A percentile compares a stretch with the other conserved stretches of the same genome.
These are phyloP conservation scores for Oropetium thomaeum DNA, from an alignment of 176 grass and related monocot genomes.

Conservation along the genomic window DNA sequence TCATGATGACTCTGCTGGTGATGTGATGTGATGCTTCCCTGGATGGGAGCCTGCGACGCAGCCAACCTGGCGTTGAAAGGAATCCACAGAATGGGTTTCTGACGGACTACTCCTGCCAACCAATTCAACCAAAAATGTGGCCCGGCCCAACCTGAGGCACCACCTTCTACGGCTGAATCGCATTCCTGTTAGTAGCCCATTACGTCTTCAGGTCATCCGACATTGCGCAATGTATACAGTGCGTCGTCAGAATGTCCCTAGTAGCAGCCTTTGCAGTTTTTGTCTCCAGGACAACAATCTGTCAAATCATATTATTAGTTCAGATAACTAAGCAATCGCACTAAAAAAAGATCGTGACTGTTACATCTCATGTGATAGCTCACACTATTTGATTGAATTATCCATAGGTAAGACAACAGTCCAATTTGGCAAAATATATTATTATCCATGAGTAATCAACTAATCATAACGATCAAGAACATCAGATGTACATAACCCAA, in stretches of 20 bases:
- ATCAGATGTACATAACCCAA: too few species aligned
- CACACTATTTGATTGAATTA: background rate
- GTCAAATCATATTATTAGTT: constrained; percentile 35
- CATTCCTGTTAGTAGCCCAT: background rate
- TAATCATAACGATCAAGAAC: background rate
- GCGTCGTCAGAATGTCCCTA: constrained; percentile 69
- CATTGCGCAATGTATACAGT: constrained; percentile 91
- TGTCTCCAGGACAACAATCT: constrained; percentile 91
- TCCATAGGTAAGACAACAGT: background rate
- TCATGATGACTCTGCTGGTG: constrained; percentile 14
- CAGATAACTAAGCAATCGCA: background rate
- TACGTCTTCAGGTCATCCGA: constrained; percentile 85
- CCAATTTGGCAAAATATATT: background rate
- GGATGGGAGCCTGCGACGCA: background rate
- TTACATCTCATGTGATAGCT: background rate
- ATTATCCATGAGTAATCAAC: background rate
- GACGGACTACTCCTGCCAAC: background rate
- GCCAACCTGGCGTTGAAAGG: background rate
- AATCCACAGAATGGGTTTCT: background rate
- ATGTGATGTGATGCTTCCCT: background rate
- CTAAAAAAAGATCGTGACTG: background rate
- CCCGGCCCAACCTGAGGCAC: background rate
- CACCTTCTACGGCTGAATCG: background rate
- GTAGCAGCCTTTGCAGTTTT: constrained; percentile 95
- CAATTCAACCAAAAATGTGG: constrained; percentile 31